Evolutionary conservation across 306 rosid species (phyloP), one percentile per base, ranked within the genome.

Genomic region (Malus orientalis): DNA sequence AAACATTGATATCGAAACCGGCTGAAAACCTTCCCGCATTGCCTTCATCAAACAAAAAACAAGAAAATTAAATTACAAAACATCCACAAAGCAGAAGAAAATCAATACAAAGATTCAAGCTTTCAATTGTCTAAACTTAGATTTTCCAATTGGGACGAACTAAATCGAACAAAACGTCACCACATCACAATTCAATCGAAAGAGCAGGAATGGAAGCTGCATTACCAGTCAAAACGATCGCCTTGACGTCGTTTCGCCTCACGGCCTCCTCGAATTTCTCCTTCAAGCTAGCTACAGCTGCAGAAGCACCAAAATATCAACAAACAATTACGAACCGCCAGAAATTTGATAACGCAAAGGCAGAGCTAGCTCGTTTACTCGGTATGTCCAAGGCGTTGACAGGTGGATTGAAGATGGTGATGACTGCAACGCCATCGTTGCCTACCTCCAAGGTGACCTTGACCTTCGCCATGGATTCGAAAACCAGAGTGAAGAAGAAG

Each of bases 1-100:
- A 89, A 79, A 96, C 96, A 84, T 86, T 91, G 81, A 96, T 96
- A 74, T 96, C 99, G 75, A 96, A 92, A 11, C 99, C 99, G 69
- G 91, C 99, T 20, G 93, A 96, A 81, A 96, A 96, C 81, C 83
- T 86, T 62, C 98, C 93, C 78, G 93, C 93, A 78, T 86, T 84
- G 76, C 98, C 99, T 96, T 70, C 88, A 82, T 64, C 13, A 47
- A 78, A 25, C 19, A 30, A 42, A 10, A 57, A 49, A 49, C 55
- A 49, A 49, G 8, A 67, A 71, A 23, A 16, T 40, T 40, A 49
- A 23, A 76, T 8, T 18, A 65, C n/a, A 51, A 16, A 19, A 20
- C 22, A 5, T 44, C 36, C 36, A 38, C 61, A 19, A 33, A 10
- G 8, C 25, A 23, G 15, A 32, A 3, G 51, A 8, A 57, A 57